These are phyloP conservation scores for Populus tomentosa DNA, from an alignment of 441 rosid genomes.

Conservation along the genomic window DNA sequence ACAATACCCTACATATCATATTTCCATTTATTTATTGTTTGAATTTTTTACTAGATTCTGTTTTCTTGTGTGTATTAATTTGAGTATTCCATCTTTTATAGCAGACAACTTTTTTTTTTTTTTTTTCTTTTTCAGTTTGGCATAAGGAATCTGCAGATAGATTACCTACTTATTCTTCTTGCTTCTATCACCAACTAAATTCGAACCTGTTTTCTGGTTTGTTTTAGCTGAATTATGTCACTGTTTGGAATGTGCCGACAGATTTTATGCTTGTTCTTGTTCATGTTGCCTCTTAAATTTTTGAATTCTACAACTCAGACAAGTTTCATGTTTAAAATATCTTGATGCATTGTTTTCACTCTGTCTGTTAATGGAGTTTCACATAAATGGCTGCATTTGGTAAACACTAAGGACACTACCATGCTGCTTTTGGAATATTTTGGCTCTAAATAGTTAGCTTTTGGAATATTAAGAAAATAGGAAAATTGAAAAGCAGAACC, in stretches of 20 bases:
- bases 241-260: constrained; percentile 3
- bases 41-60: neutral
- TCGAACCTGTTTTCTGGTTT: neutral
- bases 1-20: neutral
- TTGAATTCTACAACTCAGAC: neutral
- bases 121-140: neutral
- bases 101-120: neutral
- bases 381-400: neutral
- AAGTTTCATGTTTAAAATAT: neutral
- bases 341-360: neutral
- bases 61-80: neutral
- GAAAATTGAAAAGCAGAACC: neutral
- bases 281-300: neutral
- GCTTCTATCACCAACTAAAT: neutral
- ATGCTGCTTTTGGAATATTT: constrained; percentile 8
- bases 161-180: neutral
- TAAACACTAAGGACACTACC: neutral
- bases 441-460: neutral
- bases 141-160: constrained; percentile 1
- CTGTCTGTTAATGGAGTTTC: neutral
- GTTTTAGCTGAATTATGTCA: neutral
- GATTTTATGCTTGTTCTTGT: constrained; percentile 6
- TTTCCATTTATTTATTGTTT: neutral
- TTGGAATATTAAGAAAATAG: neutral
- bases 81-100: neutral